phyloP scores from a whole-genome alignment of 2,329 filamentous ascomycete genomes.

The Pseudogymnoascus verrucosus region DNA sequence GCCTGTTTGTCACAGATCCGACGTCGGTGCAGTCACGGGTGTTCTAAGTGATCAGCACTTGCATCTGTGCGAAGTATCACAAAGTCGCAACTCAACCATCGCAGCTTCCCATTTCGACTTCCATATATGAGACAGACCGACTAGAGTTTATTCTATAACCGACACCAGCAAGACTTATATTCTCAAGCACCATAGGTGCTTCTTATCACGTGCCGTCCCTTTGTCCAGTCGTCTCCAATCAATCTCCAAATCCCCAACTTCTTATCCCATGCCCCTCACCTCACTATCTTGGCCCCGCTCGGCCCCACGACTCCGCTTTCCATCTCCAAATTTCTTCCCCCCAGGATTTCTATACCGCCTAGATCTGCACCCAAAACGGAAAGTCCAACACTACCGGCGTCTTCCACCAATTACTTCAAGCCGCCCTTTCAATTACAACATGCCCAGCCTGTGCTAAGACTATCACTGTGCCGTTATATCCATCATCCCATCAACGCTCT shows the following conservation, averaged over 20 bases:
- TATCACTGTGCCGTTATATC: background rate
- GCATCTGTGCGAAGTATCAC: background rate
- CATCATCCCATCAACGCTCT: background rate
- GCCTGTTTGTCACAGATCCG: background rate
- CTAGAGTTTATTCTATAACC: background rate
- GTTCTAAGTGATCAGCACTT: background rate
- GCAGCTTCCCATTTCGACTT: background rate
- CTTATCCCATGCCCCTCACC: background rate
- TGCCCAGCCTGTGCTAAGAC: background rate
- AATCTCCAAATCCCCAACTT: slow-evolving; percentile 4
- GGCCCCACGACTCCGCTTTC: background rate
- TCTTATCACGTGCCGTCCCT: background rate
- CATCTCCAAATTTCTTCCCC: background rate
- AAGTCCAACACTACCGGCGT: background rate
- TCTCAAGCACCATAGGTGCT: background rate
- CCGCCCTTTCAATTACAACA: background rate
- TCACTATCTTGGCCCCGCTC: background rate
- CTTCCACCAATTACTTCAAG: background rate
- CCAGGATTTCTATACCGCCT: background rate
- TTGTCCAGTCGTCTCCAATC: background rate
- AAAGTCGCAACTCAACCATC: background rate
- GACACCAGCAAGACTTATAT: background rate
- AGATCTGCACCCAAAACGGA: background rate
- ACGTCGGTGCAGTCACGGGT: background rate
- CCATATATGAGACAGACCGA: background rate